Evolutionary conservation across 23 red algal genomes (phyloP), one percentile per base, ranked within the genome.

Genomic region (Agarophyton chilense): DNA sequence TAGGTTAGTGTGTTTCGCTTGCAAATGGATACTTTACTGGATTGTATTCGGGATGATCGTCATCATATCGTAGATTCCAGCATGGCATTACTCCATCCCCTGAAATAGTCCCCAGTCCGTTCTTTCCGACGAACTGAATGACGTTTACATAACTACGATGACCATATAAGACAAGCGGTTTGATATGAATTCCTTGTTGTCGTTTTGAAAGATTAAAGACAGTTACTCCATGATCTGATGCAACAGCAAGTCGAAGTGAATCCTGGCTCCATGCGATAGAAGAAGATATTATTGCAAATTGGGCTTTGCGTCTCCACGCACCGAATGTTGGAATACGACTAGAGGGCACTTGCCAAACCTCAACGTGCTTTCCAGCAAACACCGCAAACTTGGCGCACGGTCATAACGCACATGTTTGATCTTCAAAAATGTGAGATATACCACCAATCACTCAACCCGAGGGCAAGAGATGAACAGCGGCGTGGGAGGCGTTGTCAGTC

Each of bases 261-360:
- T 96, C 89, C 10, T 38, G 55, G 22, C 78, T 91, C 94, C 94
- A 96, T 34, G 32, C 78, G 34, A 96, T 21, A 33, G 36, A 75
- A 34, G 63, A 66, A 14, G 61, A 79, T 11, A 7, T 50, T 28
- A 70, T 26, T 51, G 72, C 78, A 52, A 72, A 96, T 21, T 51
- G 77, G 8, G 82, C 88, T 2, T 77, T 43, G 28, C 79, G 56
- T 24, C 61, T 83, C 38, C 88, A 90, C 9, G 86, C 79, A 77
- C 86, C 82, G 70, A 81, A 96, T 33, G 81, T 34, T 11, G 94
- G 94, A 28, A 92, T 55, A 4, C 47, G 65, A 17, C 65, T 26
- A 25, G 67, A 21, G 13, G 94, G 94, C n/a, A 92, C 21, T 21
- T 85, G 31, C 94, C 94, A 96, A 31, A 96, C 79, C 65, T 96